These are phyloP conservation scores for Annulohypoxylon bovei DNA, from an alignment of 495 filamentous ascomycete species.

Conservation along the genomic window DNA sequence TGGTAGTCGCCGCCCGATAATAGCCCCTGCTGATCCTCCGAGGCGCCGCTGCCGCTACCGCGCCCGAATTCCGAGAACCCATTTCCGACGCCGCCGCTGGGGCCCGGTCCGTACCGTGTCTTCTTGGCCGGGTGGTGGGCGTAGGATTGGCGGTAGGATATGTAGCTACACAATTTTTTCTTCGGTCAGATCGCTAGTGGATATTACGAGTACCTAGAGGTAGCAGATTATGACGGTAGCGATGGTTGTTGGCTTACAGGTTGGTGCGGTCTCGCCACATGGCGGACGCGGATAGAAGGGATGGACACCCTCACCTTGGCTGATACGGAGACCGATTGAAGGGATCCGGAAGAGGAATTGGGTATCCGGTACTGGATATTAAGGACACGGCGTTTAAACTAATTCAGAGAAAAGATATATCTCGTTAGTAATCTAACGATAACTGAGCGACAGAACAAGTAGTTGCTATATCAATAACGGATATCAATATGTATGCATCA, in stretches of 20 bases:
- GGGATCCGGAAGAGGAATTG: conserved; percentile 18
- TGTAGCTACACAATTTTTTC: conserved; percentile 69
- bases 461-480: background rate
- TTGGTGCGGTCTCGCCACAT: conserved; percentile 99
- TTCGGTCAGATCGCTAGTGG: background rate
- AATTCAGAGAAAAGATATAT: background rate
- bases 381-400: background rate
- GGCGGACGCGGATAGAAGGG: conserved; percentile 62
- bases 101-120: conserved; percentile 70
- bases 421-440: conserved; percentile 10
- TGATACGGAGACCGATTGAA: conserved; percentile 6
- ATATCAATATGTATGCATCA: background rate
- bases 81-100: conserved; percentile 60
- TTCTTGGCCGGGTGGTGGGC: conserved; percentile 92
- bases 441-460: conserved; percentile 23
- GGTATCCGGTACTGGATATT: background rate
- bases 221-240: background rate
- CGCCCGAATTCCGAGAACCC: conserved; percentile 70
- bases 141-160: conserved; percentile 98
- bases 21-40: conserved; percentile 83
- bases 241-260: conserved; percentile 68
- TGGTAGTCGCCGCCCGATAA: conserved; percentile 84
- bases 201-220: conserved; percentile 3
- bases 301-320: conserved; percentile 50
- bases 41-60: conserved; percentile 51